phyloP scores from a whole-genome alignment of 805 yeast genomes.

The Kurtzmaniella fragi region DNA sequence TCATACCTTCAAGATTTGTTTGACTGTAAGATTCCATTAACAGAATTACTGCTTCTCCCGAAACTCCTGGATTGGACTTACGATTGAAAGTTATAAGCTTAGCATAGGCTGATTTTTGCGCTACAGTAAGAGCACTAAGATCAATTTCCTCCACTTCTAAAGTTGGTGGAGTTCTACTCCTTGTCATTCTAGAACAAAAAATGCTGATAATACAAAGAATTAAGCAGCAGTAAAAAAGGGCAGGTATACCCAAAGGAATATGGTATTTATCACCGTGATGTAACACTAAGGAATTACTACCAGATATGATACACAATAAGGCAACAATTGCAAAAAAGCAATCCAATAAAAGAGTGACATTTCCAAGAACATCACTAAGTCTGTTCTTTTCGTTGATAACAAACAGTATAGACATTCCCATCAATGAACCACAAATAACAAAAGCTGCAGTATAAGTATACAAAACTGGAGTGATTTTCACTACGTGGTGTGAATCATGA shows the following conservation, averaged over 20 bases:
- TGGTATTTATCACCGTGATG: neutral
- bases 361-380: slow-evolving; percentile 9
- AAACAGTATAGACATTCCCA: slow-evolving; percentile 6
- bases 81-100: slow-evolving; percentile 12
- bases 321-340: slow-evolving; percentile 3
- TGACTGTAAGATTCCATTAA: slow-evolving; percentile 14
- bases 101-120: slow-evolving; percentile 15
- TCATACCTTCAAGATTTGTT: slow-evolving; percentile 8
- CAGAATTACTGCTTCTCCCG: slow-evolving; percentile 13
- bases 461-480: slow-evolving; percentile 1
- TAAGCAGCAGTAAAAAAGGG: slow-evolving; percentile 7
- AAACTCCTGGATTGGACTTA: slow-evolving; percentile 13
- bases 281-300: slow-evolving; percentile 5
- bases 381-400: slow-evolving; percentile 9
- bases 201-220: slow-evolving; percentile 5
- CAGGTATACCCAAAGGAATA: slow-evolving; percentile 5
- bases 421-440: slow-evolving; percentile 6
- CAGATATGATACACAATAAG: slow-evolving; percentile 4
- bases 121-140: slow-evolving; percentile 7
- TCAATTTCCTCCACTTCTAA: slow-evolving; percentile 11
- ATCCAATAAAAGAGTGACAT: slow-evolving; percentile 5
- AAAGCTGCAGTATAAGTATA: slow-evolving; percentile 6
- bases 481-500: neutral
- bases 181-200: slow-evolving; percentile 6
- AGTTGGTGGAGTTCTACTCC: slow-evolving; percentile 7